Evolutionary conservation across 768 basidiomycete species (phyloP), one percentile per base, ranked within the genome.

Genomic region (Tephrocybe sp.): DNA sequence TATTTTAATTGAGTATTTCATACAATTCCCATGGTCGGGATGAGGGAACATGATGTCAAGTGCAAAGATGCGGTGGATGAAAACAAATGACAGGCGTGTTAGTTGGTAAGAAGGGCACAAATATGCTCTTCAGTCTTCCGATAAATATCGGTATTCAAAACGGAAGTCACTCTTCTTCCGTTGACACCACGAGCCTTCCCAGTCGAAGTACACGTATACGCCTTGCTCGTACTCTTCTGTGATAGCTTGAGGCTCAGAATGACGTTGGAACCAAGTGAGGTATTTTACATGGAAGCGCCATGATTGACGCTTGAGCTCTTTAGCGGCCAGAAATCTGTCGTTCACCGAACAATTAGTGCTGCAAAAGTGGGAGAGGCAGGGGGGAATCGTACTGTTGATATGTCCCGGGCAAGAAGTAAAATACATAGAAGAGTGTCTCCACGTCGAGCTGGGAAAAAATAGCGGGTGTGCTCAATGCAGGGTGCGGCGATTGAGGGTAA

Each of bases 261-360:
- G 92, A 30, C 97, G 84, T 68, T 98, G 97, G 83, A 99, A 99
- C 95, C 97, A 99, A 25, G 97, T 99, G 53, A 99, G 74, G 66
- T 98, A 99, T 71, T 98, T 98, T 53, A 98, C 91, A 68, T 99
- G 97, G 78, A 98, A 99, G 41, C 97, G 85, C 97, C 97, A 99
- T 32, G 92, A 94, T 65, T 98, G 96, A 42, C 89, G 81, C 74
- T 98, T 98, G 56, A 99, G 76, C 69, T 99, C 97, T 64, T 92
- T 92, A 5, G 97, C 97, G 1, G 97, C 95, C 42, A 98, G 83
- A 69, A 87, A 96, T 70, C 93, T 96, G 50, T n/a, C n/a, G n/a
- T n/a, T n/a, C 41, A 42, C 32, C 16, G 37, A 37, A 28, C 39
- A 39, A 34, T 47, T 42, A 24, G 56, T n/a, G n/a, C n/a, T n/a